These are phyloP conservation scores for Astrothelium subdiscretum DNA, from an alignment of 495 filamentous ascomycete genomes.

Conservation along the genomic window DNA sequence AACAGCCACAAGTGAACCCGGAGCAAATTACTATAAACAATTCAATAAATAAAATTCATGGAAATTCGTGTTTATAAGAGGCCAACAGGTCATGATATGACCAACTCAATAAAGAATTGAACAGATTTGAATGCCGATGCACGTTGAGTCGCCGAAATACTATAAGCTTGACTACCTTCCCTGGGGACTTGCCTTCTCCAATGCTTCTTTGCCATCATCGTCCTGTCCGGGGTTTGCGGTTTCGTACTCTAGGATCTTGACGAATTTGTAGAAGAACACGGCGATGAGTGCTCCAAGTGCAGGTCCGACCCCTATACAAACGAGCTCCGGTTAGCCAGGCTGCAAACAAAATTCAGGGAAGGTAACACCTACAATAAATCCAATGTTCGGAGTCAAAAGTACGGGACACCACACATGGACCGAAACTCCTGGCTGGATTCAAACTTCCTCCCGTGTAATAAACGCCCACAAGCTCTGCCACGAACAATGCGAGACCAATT, in stretches of 20 bases:
- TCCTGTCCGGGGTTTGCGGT: constrained; percentile 16
- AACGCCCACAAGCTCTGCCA: constrained; percentile 16
- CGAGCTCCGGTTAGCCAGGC: neutral
- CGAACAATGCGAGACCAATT: constrained; percentile 19
- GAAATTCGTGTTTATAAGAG: too few species aligned
- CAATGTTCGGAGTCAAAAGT: constrained; percentile 15
- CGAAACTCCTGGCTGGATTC: constrained; percentile 21
- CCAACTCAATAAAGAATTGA: too few species aligned
- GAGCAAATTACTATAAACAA: too few species aligned
- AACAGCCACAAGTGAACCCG: too few species aligned
- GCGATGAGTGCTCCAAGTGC: constrained; percentile 54
- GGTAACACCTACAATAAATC: constrained; percentile 17
- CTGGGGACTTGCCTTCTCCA: constrained; percentile 3
- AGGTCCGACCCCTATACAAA: constrained; percentile 41
- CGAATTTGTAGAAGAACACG: constrained; percentile 17
- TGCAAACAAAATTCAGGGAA: neutral
- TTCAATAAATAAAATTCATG: too few species aligned
- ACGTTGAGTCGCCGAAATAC: neutral
- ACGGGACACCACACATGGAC: constrained; percentile 13
- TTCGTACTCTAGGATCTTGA: constrained; percentile 23
- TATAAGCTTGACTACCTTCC: neutral
- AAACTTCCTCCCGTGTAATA: constrained; percentile 12
- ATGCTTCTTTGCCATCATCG: constrained; percentile 17
- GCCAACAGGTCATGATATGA: too few species aligned
- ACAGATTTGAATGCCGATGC: too few species aligned